These are phyloP conservation scores for Macrocybe gigantea DNA, from an alignment of 768 basidiomycete genomes.

Conservation along the genomic window DNA sequence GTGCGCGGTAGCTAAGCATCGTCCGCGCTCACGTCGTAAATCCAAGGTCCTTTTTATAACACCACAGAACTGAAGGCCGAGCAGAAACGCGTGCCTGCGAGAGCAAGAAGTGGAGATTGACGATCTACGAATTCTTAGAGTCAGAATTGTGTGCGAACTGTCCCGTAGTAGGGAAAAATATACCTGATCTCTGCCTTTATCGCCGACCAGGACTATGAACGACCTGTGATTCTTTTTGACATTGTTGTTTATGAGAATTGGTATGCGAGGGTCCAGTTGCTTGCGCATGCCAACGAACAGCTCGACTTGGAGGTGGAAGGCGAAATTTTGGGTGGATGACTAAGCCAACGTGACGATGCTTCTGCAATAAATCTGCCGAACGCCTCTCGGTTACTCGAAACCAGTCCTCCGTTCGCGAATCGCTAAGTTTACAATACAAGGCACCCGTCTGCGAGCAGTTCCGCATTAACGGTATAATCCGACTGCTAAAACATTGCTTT, in stretches of 20 bases:
- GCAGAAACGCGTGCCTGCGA: slow-evolving; percentile 88
- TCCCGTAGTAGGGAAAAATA: slow-evolving; percentile 11
- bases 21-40: slow-evolving; percentile 77
- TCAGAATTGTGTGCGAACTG: not conserved
- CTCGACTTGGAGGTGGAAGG: too few species aligned
- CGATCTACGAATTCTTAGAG: slow-evolving; percentile 45
- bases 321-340: too few species aligned
- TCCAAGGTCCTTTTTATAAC: slow-evolving; percentile 97
- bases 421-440: too few species aligned
- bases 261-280: slow-evolving; percentile 89
- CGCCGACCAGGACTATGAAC: slow-evolving; percentile 95
- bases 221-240: slow-evolving; percentile 90
- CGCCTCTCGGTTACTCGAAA: too few species aligned
- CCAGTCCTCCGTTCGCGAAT: too few species aligned
- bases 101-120: slow-evolving; percentile 92
- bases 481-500: too few species aligned
- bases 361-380: too few species aligned
- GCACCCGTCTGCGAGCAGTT: too few species aligned
- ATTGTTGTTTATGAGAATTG: slow-evolving; percentile 88
- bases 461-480: too few species aligned
- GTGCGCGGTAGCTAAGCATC: slow-evolving; percentile 1
- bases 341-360: too few species aligned
- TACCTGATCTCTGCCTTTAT: slow-evolving; percentile 89
- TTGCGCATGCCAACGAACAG: slow-evolving; percentile 53
- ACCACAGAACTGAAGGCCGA: slow-evolving; percentile 92